Evolutionary conservation across 345 rosid species (phyloP).

Genomic region (Lenwebbia sp.): DNA sequence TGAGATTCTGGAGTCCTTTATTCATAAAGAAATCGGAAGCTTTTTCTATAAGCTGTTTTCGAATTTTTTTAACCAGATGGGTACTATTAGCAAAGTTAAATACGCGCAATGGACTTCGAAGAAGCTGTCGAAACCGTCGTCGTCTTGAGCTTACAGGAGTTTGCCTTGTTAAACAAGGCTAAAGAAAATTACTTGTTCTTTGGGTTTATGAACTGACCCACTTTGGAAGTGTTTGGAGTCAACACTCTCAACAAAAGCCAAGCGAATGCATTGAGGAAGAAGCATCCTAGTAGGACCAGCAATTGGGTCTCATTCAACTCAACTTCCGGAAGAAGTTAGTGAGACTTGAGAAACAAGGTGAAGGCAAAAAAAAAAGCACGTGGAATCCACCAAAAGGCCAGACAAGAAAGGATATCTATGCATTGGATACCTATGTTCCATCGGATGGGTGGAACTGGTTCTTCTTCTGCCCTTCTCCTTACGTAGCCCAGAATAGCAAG

Average conservation of each 20-base stretch:
- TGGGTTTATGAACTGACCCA: not conserved
- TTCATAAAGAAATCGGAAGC: not conserved
- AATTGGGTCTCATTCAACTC: not conserved
- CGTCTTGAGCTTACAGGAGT: not conserved
- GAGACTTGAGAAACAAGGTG: not conserved
- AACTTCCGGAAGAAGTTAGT: not conserved
- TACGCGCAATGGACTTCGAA: not conserved
- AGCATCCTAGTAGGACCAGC: not conserved
- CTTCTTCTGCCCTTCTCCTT: not conserved
- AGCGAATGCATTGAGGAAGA: not conserved
- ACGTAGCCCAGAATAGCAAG: not conserved
- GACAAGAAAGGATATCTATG: too few species aligned
- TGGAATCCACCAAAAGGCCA: not conserved
- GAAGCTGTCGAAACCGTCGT: not conserved
- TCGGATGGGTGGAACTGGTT: not conserved
- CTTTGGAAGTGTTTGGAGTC: not conserved
- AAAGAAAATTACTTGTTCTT: not conserved
- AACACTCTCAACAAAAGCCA: not conserved
- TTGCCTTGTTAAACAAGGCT: not conserved
- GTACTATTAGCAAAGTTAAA: not conserved
- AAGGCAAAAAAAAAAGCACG: not conserved
- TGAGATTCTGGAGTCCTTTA: not conserved
- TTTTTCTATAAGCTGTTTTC: not conserved
- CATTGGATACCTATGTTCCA: too few species aligned
- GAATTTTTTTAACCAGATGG: not conserved